Evolutionary conservation across 2,329 filamentous ascomycete species (phyloP), one percentile per base, ranked within the genome.

Genomic region (Simplicillium aogashimaense): DNA sequence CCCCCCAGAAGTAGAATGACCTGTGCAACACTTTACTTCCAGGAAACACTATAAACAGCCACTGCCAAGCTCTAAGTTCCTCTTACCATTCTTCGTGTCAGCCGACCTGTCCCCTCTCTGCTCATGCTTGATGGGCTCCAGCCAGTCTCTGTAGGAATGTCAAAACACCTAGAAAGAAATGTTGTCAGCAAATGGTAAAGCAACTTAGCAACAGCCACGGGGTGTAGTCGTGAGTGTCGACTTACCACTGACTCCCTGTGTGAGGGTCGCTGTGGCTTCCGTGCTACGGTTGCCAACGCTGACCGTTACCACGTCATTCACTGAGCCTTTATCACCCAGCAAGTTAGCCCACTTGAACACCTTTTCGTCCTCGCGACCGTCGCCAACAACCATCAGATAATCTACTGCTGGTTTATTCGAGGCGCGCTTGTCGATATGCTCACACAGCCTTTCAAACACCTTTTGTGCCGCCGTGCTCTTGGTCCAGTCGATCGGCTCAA

Each of bases 311-410:
- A 92, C 85, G 41, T 86, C 72, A 37, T 78, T 64, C 34, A 88
- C 71, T 3, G 65, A 63, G 14, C 73, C 71, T 8, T 72, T 64
- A 3, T 73, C 69, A 16, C 71, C 70, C 10, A 95, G 65, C 37
- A 77, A 71, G 62, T 95, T 95, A 14, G 90, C 92, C 90, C 92
- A 97, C 46, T 81, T 81, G 66, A 95, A 97, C 15, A 95, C 83
- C 50, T 86, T 83, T 56, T 97, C 90, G 49, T 97, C 92, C 50
- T 95, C 90, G 28, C 90, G 81, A 33, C 89, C 87, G 54, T 95
- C 89, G 30, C 90, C 90, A 29, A 89, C 77, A 7, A 95, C 85
- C 65, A 95, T 78, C 42, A 97, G 63, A 59, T 95, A 97, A 56
- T 95, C 87, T 1, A 87, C 75, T 0, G 70, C 57, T n/a, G 51